A percentile compares a stretch with the other conserved stretches of the same genome.
Evolutionary conservation across 371 early-diverging fungal species (phyloP).

Genomic region (Apophysomyces elegans): DNA sequence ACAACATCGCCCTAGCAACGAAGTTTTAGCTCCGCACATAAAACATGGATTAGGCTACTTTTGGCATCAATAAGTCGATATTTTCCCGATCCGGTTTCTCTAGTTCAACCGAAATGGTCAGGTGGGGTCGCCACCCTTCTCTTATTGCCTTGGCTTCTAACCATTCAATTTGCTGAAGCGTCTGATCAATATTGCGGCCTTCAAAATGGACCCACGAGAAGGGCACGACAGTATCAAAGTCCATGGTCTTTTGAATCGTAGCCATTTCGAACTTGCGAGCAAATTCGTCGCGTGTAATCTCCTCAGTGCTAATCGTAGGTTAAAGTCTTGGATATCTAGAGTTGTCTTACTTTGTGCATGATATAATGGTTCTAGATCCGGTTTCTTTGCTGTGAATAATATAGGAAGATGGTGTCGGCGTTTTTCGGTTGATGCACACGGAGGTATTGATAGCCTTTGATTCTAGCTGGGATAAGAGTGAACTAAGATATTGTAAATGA

Average conservation of each 20-base stretch:
- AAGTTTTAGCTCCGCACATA: neutral
- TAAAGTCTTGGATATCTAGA: neutral
- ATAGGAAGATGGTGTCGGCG: constrained; percentile 60
- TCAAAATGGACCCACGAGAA: constrained; percentile 69
- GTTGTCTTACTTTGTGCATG: constrained; percentile 47
- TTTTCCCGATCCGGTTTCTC: constrained; percentile 68
- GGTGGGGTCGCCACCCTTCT: constrained; percentile 44
- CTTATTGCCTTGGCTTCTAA: constrained; percentile 40
- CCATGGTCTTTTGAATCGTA: neutral
- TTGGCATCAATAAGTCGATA: constrained; percentile 54
- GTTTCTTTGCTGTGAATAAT: constrained; percentile 58
- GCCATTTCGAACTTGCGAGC: constrained; percentile 14
- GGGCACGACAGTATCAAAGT: constrained; percentile 13
- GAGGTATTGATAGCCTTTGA: constrained; percentile 41
- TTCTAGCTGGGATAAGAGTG: constrained; percentile 34
- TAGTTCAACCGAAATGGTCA: constrained; percentile 68
- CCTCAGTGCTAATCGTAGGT: constrained; percentile 19
- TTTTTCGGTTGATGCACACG: constrained; percentile 39
- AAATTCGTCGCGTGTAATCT: constrained; percentile 30
- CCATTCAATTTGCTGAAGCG: constrained; percentile 61
- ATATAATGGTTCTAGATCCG: constrained; percentile 69
- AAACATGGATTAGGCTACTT: constrained; percentile 22
- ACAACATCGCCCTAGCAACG: constrained; percentile 57
- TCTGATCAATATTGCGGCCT: constrained; percentile 62
- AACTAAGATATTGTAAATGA: constrained; percentile 19